These are phyloP conservation scores for Coemansia sp. DNA, from an alignment of 192 early-diverging fungal species.

Conservation along the genomic window DNA sequence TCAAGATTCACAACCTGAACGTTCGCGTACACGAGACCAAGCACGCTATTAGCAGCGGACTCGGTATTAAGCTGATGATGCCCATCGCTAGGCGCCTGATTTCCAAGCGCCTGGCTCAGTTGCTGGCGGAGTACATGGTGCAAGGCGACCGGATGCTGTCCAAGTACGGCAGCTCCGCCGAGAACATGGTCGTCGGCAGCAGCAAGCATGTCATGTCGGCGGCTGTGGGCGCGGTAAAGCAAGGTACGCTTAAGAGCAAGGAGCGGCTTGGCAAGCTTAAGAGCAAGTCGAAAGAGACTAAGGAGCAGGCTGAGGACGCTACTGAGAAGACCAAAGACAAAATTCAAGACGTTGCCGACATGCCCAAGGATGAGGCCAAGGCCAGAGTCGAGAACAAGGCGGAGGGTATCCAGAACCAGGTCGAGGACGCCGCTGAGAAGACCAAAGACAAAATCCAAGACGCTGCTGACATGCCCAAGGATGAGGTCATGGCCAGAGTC, in stretches of 20 bases:
- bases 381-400: background rate
- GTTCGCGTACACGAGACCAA: constrained; percentile 43
- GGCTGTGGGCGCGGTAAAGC: constrained; percentile 23
- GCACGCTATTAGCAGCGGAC: constrained; percentile 39
- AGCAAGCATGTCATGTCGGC: constrained; percentile 30
- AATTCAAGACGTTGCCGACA: background rate
- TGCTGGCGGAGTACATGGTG: constrained; percentile 33
- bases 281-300: constrained; percentile 8
- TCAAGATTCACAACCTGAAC: constrained; percentile 44
- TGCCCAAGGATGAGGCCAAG: constrained; percentile 4
- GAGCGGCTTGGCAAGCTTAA: constrained; percentile 14
- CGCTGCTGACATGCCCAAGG: background rate
- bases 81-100: constrained; percentile 41
- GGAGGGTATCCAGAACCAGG: background rate
- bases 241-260: constrained; percentile 35
- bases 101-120: constrained; percentile 30
- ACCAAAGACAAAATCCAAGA: background rate
- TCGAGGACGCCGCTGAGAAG: background rate
- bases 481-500: background rate
- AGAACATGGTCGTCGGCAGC: constrained; percentile 14
- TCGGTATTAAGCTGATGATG: constrained; percentile 36
- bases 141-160: constrained; percentile 32
- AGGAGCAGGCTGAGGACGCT: background rate
- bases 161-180: constrained; percentile 33
- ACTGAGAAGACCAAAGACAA: constrained; percentile 1